Conservation (phyloP, 78 protist genomes). For the Chrysochromulina parva region DNA sequence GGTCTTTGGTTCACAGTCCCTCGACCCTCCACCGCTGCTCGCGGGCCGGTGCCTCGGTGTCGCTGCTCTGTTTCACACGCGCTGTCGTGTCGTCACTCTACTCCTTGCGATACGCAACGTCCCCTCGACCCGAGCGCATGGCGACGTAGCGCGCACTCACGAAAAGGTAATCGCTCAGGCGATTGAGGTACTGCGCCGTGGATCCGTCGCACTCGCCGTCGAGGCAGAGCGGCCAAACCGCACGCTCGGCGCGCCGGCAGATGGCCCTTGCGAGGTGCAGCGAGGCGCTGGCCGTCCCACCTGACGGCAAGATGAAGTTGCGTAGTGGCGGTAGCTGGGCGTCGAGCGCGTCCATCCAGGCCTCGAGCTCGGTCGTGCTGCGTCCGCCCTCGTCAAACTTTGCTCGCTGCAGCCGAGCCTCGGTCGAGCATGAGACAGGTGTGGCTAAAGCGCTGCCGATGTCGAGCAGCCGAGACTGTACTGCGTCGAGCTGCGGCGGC, state of each 20-base stretch:
- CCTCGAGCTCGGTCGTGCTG: slow-evolving; percentile 61
- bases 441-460: slow-evolving; percentile 83
- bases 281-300: background rate
- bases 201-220: background rate
- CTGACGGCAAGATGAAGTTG: slow-evolving; percentile 79
- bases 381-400: background rate
- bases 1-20: too few species aligned
- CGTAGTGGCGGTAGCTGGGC: slow-evolving; percentile 67
- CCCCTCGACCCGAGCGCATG: too few species aligned
- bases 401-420: slow-evolving; percentile 28
- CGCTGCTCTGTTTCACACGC: too few species aligned
- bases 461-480: slow-evolving; percentile 76
- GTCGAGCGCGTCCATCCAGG: slow-evolving; percentile 80
- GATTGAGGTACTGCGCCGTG: slow-evolving; percentile 29
- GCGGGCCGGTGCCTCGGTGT: too few species aligned
- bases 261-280: slow-evolving; percentile 75
- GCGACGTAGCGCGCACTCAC: slow-evolving; percentile 72
- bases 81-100: too few species aligned
- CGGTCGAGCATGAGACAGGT: slow-evolving; percentile 38
- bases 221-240: background rate
- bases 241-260: slow-evolving; percentile 63
- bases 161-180: slow-evolving; percentile 82
- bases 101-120: too few species aligned
- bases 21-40: too few species aligned
- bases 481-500: background rate